Base-by-base conservation (phyloP, 2,329 filamentous ascomycete species). In the Mycosphaerelloides madeirae region DNA sequence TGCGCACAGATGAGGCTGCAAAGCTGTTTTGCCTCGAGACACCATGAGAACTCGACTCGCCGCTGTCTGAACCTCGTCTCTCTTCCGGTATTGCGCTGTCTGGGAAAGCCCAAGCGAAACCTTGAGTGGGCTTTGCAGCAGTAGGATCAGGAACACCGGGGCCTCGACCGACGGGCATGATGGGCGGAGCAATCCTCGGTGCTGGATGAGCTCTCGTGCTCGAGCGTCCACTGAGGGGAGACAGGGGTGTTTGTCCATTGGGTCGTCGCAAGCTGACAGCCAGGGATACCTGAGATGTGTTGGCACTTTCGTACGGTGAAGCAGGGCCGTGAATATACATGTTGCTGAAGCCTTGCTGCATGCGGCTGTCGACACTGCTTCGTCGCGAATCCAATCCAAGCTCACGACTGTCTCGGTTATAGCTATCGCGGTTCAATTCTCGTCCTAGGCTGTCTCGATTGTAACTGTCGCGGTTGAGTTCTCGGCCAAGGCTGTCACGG, bases 41-140 rank as follows among this genome's bases (percentile, higher is more conserved):
- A 29, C 79, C 79, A 12, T 52, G 52, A 62, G 65, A 61, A 65
- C 59, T 74, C 57, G 69, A 70, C 36, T 70, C 68, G 52, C 66
- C 67, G 49, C 74, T 76, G 51, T 70, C 74, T 13, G 70, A 73
- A 25, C 65, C 68, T 45, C 71, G 62, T 42, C 69, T 62, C 31
- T 74, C 71, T 32, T 72, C 74, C 29, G 66, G 70, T 46, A 84
- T 80, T 41, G 82, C 78, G 42, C 84, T 80, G 59, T 87, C 85
- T 1, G 86, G 85, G 56, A 90, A 90, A 54, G 86, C 86, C 85
- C 86, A 91, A 3, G 86, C 83, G 63, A 85, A 85, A 62, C 86
- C 86, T 65, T 88, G 88, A 9, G 84, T 90, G 4, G 86, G 85
- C 62, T 87, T 84, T 22, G 84, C 82, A 31, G 86, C 86, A 55